These are phyloP conservation scores for Rhodotorula sp. DNA, from an alignment of 1,284 basidiomycete species.

Conservation along the genomic window DNA sequence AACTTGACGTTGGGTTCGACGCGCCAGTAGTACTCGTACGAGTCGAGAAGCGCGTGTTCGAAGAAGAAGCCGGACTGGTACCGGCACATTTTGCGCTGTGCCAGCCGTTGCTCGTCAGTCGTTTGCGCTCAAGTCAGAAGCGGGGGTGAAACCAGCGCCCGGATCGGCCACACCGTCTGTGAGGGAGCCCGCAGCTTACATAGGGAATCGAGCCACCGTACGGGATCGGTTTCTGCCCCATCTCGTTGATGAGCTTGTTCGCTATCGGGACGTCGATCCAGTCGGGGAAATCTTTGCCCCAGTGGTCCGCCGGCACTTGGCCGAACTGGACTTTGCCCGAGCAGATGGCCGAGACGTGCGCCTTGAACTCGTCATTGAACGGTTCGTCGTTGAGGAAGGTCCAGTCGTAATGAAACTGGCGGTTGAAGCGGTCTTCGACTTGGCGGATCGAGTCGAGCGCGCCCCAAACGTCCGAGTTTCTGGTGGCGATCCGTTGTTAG, in stretches of 20 bases:
- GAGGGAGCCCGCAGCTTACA: slow-evolving; percentile 68
- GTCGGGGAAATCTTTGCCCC: slow-evolving; percentile 67
- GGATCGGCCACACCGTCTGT: too few species aligned
- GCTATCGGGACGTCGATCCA: slow-evolving; percentile 65
- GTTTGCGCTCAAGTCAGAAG: neutral
- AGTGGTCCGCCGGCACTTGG: slow-evolving; percentile 73
- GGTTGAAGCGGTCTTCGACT: slow-evolving; percentile 46
- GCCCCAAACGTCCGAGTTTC: slow-evolving; percentile 47
- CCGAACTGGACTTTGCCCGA: slow-evolving; percentile 60
- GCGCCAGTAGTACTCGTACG: slow-evolving; percentile 91
- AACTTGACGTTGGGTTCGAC: slow-evolving; percentile 55
- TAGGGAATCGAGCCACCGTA: slow-evolving; percentile 63
- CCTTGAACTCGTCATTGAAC: slow-evolving; percentile 50
- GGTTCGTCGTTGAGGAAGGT: slow-evolving; percentile 51
- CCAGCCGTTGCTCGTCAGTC: too few species aligned
- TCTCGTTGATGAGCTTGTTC: slow-evolving; percentile 51
- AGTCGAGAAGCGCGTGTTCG: slow-evolving; percentile 54
- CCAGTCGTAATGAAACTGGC: slow-evolving; percentile 49
- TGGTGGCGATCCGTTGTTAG: neutral
- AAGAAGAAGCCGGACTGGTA: slow-evolving; percentile 56
- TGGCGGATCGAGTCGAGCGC: slow-evolving; percentile 43
- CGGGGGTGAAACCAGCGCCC: too few species aligned
- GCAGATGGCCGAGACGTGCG: slow-evolving; percentile 43
- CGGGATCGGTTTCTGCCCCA: slow-evolving; percentile 77
- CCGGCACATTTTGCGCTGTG: slow-evolving; percentile 72